Percentiles rank a stretch among this genome's conserved stretches.
These are phyloP conservation scores for Dactylonectria macrodidyma DNA, from an alignment of 2,329 filamentous ascomycete species.

Conservation along the genomic window DNA sequence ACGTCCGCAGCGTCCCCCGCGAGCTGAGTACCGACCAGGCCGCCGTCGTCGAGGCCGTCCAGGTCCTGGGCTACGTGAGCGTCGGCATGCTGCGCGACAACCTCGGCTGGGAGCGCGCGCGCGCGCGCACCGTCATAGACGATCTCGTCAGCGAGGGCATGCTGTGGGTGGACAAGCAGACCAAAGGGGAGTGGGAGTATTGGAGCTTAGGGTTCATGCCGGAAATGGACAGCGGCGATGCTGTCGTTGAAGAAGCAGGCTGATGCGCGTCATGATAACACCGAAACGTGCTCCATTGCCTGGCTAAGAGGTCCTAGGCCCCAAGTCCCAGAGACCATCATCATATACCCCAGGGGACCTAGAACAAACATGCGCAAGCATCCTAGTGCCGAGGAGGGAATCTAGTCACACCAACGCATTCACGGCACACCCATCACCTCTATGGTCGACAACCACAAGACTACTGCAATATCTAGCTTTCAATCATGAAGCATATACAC, in stretches of 20 bases:
- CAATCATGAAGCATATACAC: neutral
- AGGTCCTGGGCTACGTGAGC: conserved; percentile 91
- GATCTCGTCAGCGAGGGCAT: conserved; percentile 91
- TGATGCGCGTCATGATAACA: conserved; percentile 28
- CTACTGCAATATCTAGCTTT: neutral
- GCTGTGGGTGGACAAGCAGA: conserved; percentile 94
- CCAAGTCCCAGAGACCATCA: no score
- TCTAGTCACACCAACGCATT: no score
- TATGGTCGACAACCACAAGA: neutral
- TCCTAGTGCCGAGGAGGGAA: no score
- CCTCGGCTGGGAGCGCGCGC: conserved; percentile 85
- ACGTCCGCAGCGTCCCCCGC: conserved; percentile 93
- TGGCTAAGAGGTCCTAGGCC: neutral
- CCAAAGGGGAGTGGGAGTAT: conserved; percentile 85
- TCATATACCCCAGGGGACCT: neutral
- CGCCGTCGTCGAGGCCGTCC: conserved; percentile 90
- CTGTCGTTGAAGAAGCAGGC: conserved; percentile 28
- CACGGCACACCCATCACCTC: neutral
- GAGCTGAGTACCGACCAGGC: conserved; percentile 96
- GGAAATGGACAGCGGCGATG: conserved; percentile 50
- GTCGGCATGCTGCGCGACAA: conserved; percentile 92
- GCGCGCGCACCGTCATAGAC: conserved; percentile 91
- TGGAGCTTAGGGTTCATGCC: conserved; percentile 88
- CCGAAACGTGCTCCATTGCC: neutral
- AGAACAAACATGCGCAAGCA: neutral